Conservation (phyloP, 2,329 filamentous ascomycete genomes). For the Tolypocladium sp. region DNA sequence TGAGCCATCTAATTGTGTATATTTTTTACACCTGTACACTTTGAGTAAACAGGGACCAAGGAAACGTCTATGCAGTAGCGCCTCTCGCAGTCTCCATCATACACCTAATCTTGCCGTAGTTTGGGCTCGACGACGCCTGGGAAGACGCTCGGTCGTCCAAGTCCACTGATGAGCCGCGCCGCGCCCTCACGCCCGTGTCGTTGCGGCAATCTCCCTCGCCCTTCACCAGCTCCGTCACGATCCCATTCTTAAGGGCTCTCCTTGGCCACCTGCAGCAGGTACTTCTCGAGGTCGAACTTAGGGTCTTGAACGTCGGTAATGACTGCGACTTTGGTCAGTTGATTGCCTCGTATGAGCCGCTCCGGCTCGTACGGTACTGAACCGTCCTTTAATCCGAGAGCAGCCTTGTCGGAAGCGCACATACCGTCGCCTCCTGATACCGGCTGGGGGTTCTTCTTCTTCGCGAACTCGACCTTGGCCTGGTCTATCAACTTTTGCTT, state of each 20-base stretch:
- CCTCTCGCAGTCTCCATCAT: slow-evolving; percentile 25
- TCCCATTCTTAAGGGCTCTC: slow-evolving; percentile 35
- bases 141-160: slow-evolving; percentile 1
- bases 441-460: slow-evolving; percentile 52
- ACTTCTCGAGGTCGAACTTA: slow-evolving; percentile 89
- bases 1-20: slow-evolving; percentile 37
- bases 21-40: slow-evolving; percentile 46
- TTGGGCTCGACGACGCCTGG: slow-evolving; percentile 1
- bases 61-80: slow-evolving; percentile 41
- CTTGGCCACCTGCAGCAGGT: slow-evolving; percentile 54
- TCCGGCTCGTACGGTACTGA: neutral
- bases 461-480: slow-evolving; percentile 84
- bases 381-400: too few species aligned
- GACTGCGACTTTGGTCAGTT: slow-evolving; percentile 16
- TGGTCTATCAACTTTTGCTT: slow-evolving; percentile 87
- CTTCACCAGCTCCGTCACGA: neutral
- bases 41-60: slow-evolving; percentile 32
- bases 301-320: slow-evolving; percentile 64
- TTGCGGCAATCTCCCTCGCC: neutral
- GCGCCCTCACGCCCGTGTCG: neutral
- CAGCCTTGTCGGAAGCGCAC: slow-evolving; percentile 4
- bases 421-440: slow-evolving; percentile 22
- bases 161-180: neutral
- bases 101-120: slow-evolving; percentile 22
- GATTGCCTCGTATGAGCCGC: neutral